Base-by-base conservation (phyloP, 2,329 filamentous ascomycete species). In the Penicillium frequentans region DNA sequence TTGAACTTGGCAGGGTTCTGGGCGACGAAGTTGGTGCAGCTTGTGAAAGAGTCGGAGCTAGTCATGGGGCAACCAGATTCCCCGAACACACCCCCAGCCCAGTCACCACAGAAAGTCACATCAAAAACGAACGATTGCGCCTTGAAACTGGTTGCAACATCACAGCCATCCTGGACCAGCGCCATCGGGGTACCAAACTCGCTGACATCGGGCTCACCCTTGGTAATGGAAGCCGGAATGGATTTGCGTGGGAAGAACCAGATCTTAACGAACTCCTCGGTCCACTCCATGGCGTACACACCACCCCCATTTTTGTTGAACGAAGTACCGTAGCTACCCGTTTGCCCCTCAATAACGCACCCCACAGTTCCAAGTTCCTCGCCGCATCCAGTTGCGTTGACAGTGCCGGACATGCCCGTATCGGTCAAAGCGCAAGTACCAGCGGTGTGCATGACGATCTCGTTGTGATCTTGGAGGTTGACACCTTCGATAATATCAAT, bases 11-110 rank as follows among this genome's bases (percentile, higher is more conserved):
- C 69, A 0, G 91, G 89, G 72, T 93, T 89, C 61, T 81, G 75
- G 45, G 81, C 81, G 26, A 96, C 92, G 71, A 86, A 96, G 31
- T 86, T 84, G 37, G 86, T 73, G 76, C 93, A 96, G 64, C 71
- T 74, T 39, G 73, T 77, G 89, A 95, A 11, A 82, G 88, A 50
- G 75, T 64, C 13, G 83, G 80, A 49, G 80, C 77, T 13, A 78
- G 77, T 75, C 88, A 93, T 81, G 0, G 73, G 70, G 63, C 87
- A 84, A 33, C 73, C 68, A 47, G 72, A 71, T 84, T 88, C 52
- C 6, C 64, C 69, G 45, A 65, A 83, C 2, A 79, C 75, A 16
- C 67, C 64, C 13, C 82, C 82, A 8, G 82, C 82, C 81, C 82
- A 84, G 52, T 82, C 79, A 33, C 82, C 82, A 58, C 82, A 84